Evolutionary conservation across 1,284 basidiomycete species (phyloP).

Genomic region (Leccinum olivaceoglutinosum): DNA sequence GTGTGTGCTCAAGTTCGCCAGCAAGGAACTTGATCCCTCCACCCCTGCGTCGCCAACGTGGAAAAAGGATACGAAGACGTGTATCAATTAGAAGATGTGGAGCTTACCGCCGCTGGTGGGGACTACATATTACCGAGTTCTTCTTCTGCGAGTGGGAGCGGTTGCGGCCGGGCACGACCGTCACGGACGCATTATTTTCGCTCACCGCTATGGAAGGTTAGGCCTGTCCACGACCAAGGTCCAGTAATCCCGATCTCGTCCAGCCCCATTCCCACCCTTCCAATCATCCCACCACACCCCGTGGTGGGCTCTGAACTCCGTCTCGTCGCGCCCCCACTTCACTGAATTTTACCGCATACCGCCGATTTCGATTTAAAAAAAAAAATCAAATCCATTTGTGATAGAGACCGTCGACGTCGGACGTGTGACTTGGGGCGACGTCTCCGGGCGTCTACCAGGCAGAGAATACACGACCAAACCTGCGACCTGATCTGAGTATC

Average conservation of each 20-base stretch:
- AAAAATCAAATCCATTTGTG: not conserved
- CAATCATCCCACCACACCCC: conserved; percentile 25
- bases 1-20: conserved; percentile 91
- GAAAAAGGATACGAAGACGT: conserved; percentile 98
- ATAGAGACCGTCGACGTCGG: not conserved
- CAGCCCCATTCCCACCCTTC: conserved; percentile 6
- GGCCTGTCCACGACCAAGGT: conserved; percentile 8
- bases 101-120: conserved; percentile 74
- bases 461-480: not conserved
- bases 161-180: conserved; percentile 65
- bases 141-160: conserved; percentile 96
- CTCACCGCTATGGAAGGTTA: conserved; percentile 77
- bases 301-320: conserved; percentile 6
- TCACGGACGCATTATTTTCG: conserved; percentile 75
- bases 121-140: conserved; percentile 80
- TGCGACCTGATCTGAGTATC: not conserved
- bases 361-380: not conserved
- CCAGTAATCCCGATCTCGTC: conserved; percentile 13
- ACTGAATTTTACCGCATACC: conserved; percentile 23
- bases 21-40: conserved; percentile 95
- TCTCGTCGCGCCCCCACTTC: conserved; percentile 23
- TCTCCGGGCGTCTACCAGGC: not conserved
- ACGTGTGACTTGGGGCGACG: not conserved
- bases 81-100: conserved; percentile 95
- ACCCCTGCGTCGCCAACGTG: conserved; percentile 81